Percentiles rank a stretch among this genome's conserved stretches.
Evolutionary conservation across 2,329 filamentous ascomycete species (phyloP).

Genomic region (Penicillium sclerotiorum): DNA sequence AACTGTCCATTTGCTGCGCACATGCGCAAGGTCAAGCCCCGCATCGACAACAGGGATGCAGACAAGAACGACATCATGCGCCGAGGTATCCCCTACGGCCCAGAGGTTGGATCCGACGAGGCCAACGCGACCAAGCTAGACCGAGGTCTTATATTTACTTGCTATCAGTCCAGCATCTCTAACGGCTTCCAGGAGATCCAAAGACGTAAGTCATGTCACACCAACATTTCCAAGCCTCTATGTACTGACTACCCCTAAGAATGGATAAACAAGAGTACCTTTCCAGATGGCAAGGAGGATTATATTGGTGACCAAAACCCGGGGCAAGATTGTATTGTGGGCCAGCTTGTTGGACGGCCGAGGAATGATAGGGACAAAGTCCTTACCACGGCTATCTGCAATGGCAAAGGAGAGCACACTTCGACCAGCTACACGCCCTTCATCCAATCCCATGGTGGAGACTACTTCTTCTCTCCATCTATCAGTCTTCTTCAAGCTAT

Average conservation of each 20-base stretch:
- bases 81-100: conserved; percentile 50
- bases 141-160: conserved; percentile 51
- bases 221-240: background rate
- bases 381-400: background rate
- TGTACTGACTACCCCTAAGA: background rate
- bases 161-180: conserved; percentile 33
- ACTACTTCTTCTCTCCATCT: conserved; percentile 12
- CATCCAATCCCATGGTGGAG: conserved; percentile 11
- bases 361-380: background rate
- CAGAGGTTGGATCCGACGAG: conserved; percentile 41
- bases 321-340: conserved; percentile 8
- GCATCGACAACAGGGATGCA: conserved; percentile 21
- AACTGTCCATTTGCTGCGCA: conserved; percentile 52
- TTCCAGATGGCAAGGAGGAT: conserved; percentile 2
- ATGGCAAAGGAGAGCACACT: background rate
- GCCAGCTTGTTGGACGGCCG: background rate
- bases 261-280: conserved; percentile 6
- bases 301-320: conserved; percentile 3
- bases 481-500: background rate
- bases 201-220: conserved; percentile 5
- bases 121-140: conserved; percentile 31
- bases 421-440: background rate
- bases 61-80: conserved; percentile 45
- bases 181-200: conserved; percentile 10
- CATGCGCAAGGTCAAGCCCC: conserved; percentile 52